These are phyloP conservation scores for Colletotrichum tanaceti DNA, from an alignment of 2,329 filamentous ascomycete species.

Conservation along the genomic window DNA sequence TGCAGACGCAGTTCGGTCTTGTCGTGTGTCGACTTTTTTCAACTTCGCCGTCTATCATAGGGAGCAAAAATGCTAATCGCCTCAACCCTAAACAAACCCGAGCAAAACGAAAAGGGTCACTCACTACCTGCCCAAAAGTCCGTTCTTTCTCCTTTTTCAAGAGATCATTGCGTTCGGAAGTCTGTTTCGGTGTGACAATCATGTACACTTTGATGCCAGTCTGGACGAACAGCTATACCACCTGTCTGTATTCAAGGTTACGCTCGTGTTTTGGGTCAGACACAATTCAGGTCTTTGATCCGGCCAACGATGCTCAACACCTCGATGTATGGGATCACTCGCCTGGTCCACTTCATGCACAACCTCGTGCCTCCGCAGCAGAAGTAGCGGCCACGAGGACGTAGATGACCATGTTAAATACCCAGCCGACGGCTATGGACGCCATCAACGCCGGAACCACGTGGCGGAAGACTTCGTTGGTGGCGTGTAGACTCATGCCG, in stretches of 20 bases:
- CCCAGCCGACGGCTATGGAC: background rate
- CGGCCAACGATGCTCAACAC: background rate
- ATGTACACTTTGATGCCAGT: slow-evolving; percentile 3
- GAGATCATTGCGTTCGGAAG: background rate
- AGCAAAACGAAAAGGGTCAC: background rate
- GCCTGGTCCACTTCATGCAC: background rate
- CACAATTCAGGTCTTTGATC: background rate
- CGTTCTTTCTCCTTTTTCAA: background rate
- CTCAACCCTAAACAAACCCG: background rate
- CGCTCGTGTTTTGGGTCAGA: background rate
- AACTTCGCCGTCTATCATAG: background rate
- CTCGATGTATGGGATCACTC: background rate
- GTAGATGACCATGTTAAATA: background rate
- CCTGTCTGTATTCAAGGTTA: background rate
- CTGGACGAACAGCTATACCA: background rate
- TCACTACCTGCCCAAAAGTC: background rate
- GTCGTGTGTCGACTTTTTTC: background rate
- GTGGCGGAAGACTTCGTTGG: slow-evolving; percentile 7
- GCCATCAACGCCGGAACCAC: slow-evolving; percentile 1
- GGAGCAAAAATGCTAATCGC: background rate
- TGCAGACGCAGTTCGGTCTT: background rate
- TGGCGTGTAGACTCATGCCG: slow-evolving; percentile 1
- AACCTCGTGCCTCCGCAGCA: slow-evolving; percentile 1
- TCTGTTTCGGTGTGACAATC: background rate
- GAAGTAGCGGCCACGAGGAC: background rate